A percentile compares a stretch with the other conserved stretches of the same genome.
Evolutionary conservation across 1,284 basidiomycete genomes (phyloP).

Genomic region (Sporisorium graminicola): DNA sequence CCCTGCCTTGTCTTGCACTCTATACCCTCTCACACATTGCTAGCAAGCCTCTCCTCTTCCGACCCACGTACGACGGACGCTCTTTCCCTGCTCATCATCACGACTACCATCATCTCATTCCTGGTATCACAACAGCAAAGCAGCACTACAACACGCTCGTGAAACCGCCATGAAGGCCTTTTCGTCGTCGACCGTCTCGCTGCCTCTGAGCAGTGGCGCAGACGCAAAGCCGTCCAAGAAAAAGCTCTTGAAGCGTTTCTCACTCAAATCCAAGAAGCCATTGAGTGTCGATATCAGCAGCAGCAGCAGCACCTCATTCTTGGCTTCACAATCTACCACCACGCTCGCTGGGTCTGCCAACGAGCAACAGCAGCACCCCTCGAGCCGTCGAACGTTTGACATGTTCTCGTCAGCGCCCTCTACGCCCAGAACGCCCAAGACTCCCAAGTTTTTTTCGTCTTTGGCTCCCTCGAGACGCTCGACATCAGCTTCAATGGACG

Average conservation of each 20-base stretch:
- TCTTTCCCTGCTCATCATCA: neutral
- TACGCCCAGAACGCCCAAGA: neutral
- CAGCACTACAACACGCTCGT: neutral
- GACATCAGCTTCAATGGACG: neutral
- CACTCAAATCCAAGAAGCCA: slow-evolving; percentile 11
- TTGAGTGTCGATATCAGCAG: neutral
- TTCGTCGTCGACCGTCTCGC: slow-evolving; percentile 17
- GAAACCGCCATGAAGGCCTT: slow-evolving; percentile 19
- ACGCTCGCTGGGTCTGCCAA: slow-evolving; percentile 9
- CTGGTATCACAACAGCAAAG: neutral
- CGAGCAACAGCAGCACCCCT: neutral
- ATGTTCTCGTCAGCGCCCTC: slow-evolving; percentile 10
- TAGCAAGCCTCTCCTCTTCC: neutral
- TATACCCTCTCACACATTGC: neutral
- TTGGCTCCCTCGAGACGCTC: neutral
- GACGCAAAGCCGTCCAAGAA: slow-evolving; percentile 15
- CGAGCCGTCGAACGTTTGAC: slow-evolving; percentile 23
- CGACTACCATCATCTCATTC: too few relatives aligned
- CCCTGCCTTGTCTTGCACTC: neutral
- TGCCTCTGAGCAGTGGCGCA: neutral
- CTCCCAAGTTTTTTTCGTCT: neutral
- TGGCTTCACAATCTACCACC: slow-evolving; percentile 18
- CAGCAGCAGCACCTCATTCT: slow-evolving; percentile 4
- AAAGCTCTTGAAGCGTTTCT: slow-evolving; percentile 25
- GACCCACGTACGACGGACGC: neutral